Evolutionary conservation across 331 rosid genomes (phyloP), one percentile per base, ranked within the genome.

Genomic region (Rhamnella rubrinervis): DNA sequence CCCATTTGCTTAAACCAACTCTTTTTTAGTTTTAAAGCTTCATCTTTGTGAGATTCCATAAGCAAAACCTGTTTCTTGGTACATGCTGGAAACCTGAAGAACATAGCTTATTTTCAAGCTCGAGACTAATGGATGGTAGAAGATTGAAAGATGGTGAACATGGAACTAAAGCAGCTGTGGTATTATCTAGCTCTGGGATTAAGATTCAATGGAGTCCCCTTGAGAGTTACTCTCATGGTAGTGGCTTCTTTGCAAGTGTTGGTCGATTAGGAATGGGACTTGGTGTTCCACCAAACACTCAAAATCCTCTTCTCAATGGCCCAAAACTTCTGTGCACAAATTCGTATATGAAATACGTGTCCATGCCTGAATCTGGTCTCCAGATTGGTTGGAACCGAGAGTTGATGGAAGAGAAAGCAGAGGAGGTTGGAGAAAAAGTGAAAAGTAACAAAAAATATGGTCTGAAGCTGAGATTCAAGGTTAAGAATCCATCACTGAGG

Each of bases 161-260:
- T 35, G 63, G 69, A 23, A 69, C 40, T 68, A 66, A 71, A 53
- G 77, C 77, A 53, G 77, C 77, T 50, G 74, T 76, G 50, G 71
- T 52, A 38, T 53, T 89, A 68, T 47, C 77, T 46, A 44, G 56
- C 71, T 78, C 87, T 26, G 85, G 75, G 59, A 75, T 86, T 44
- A 79, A 75, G 75, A 71, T 85, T 56, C 81, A 68, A 56, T 59
- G 79, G 75, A 21, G 61, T 68, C 49, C 74, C 26, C 64, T 63
- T 7, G 79, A 72, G 57, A 40, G 65, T 21, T 51, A 53, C 64
- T 63, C 69, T 72, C 79, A 68, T 26, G 56, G 75, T n/a, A 75
- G 83, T 20, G 84, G 87, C 67, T 77, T 86, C 41, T 91, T 88
- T 62, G 97, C 96, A 63, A 88, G 96, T 11, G 80, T 86, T 68